Evolutionary conservation across 208 protist genomes (phyloP), one percentile per base, ranked within the genome.

Genomic region (Porcisia hertigi): DNA sequence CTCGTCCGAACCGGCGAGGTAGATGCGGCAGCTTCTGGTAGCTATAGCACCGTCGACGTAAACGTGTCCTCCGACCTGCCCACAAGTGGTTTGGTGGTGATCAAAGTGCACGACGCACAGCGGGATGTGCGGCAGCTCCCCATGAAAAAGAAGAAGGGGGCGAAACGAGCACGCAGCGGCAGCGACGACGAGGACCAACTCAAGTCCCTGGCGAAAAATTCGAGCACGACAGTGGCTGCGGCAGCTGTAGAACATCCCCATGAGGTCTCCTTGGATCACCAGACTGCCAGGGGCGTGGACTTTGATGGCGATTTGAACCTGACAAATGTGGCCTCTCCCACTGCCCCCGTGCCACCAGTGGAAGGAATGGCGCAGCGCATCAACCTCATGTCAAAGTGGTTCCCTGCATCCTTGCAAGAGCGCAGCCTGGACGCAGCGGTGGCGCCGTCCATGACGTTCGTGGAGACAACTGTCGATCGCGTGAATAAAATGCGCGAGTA

Each of bases 361-460:
- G 71, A 77, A 36, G 66, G 58, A 9, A 66, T 71, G 7, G 60
- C 71, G 6, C 79, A 83, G 73, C 67, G 65, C 20, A 73, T 77
- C 30, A 85, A 71, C 39, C 79, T 95, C n/a, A 81, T 95, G 57
- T 77, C 92, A 25, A 93, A 91, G 75, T 95, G 84, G 83, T 95
- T 95, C 73, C 89, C 91, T 12, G 89, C 89, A 8, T 75, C 80
- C 20, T 80, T 95, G 66, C 88, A 88, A 47, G 85, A 92, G 63
- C 83, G 83, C 7, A 94, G 89, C 39, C 52, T 95, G 34, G 87
- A 92, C 14, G 73, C 79, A 4, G 77, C 81, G 12, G 79, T 92
- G 4, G 84, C 88, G 23, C 92, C 92, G 0, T 54, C 85, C 8
- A 8, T 71, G 14, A 60, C 76, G 11, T 88, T 85, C 25, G 87